Evolutionary conservation across 2,329 filamentous ascomycete genomes (phyloP).

Genomic region (Arthrobotrys musiformis): DNA sequence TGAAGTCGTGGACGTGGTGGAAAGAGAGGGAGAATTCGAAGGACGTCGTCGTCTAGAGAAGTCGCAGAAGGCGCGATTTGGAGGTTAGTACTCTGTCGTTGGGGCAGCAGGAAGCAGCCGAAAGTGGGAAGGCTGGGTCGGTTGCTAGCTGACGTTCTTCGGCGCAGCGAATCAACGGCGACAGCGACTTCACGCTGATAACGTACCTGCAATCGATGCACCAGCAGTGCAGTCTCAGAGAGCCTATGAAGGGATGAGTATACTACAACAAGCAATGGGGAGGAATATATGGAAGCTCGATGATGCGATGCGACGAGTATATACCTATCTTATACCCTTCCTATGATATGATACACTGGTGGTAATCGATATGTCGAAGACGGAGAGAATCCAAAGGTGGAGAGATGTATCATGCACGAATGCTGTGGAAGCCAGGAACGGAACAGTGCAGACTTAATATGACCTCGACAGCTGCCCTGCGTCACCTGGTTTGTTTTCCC

Average conservation of each 20-base stretch:
- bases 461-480: constrained; percentile 49
- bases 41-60: constrained; percentile 9
- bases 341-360: too few relatives aligned
- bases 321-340: constrained; percentile 3
- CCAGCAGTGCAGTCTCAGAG: too few relatives aligned
- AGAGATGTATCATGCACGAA: constrained; percentile 8
- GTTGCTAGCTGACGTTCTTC: constrained; percentile 7
- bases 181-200: not conserved
- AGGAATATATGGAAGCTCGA: too few relatives aligned
- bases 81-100: too few relatives aligned
- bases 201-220: not conserved
- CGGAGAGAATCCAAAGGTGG: not conserved
- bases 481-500: constrained; percentile 47
- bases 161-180: constrained; percentile 11
- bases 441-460: constrained; percentile 15
- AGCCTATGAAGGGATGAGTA: too few relatives aligned
- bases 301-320: not conserved
- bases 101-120: too few relatives aligned
- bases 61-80: constrained; percentile 7
- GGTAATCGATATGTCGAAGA: not conserved
- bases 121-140: constrained; percentile 34
- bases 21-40: not conserved
- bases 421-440: constrained; percentile 1
- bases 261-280: too few relatives aligned
- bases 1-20: not conserved